Conservation (phyloP, 352 stramenopile genomes). For the Phytophthora cryptogea region DNA sequence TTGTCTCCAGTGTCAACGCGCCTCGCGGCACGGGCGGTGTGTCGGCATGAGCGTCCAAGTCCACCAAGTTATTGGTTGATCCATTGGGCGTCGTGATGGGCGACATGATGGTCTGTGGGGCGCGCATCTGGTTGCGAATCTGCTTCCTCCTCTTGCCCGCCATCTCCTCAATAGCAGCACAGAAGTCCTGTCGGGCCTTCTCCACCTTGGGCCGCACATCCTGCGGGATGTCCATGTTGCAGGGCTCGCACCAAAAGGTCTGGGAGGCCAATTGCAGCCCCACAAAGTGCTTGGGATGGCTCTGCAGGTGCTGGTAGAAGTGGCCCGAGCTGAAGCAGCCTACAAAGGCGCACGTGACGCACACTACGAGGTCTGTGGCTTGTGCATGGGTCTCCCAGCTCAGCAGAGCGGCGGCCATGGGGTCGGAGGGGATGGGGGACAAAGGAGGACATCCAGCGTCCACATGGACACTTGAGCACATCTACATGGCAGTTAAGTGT, state of each 20-base stretch:
- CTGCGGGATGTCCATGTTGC: conserved; percentile 47
- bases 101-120: conserved; percentile 14
- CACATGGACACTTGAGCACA: not conserved
- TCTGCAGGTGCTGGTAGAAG: conserved; percentile 54
- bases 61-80: conserved; percentile 15
- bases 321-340: conserved; percentile 58
- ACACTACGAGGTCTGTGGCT: conserved; percentile 53
- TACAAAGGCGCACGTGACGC: conserved; percentile 65
- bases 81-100: conserved; percentile 32
- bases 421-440: not conserved
- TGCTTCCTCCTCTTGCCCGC: conserved; percentile 51
- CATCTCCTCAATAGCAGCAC: conserved; percentile 50
- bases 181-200: conserved; percentile 42
- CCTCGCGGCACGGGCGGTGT: conserved; percentile 12
- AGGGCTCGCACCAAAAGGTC: conserved; percentile 64
- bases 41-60: conserved; percentile 18
- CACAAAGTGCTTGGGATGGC: conserved; percentile 66
- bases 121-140: conserved; percentile 27
- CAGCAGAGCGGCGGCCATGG: conserved; percentile 16
- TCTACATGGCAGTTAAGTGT: conserved; percentile 2
- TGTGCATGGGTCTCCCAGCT: conserved; percentile 39
- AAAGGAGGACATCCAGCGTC: not conserved
- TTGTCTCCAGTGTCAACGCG: conserved; percentile 15
- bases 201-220: conserved; percentile 44
- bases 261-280: conserved; percentile 49